Percentiles rank a stretch among this genome's conserved stretches.
These are phyloP conservation scores for Apophysomyces sp. DNA, from an alignment of 371 early-diverging fungal species.

Conservation along the genomic window DNA sequence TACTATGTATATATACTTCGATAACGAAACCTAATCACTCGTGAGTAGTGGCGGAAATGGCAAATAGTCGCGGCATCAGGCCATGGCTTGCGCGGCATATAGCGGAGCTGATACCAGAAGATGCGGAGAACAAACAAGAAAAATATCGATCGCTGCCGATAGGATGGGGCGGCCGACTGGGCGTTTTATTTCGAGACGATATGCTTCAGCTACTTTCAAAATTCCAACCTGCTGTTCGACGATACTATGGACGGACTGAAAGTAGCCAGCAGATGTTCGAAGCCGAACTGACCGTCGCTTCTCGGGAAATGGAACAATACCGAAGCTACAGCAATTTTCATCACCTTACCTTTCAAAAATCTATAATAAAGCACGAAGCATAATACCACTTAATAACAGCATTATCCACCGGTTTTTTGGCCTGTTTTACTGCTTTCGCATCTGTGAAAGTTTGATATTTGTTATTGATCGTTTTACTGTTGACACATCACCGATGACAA, in stretches of 20 bases:
- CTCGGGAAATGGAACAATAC: constrained; percentile 24
- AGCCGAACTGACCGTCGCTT: background rate
- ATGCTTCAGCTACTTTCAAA: constrained; percentile 13
- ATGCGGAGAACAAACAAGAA: constrained; percentile 14
- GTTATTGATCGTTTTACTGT: no score
- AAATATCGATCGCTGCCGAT: constrained; percentile 30
- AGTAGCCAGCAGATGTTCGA: constrained; percentile 6
- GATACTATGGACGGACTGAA: constrained; percentile 8
- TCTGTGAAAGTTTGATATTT: no score
- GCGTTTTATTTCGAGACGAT: constrained; percentile 26
- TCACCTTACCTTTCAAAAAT: constrained; percentile 11
- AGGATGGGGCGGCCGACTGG: constrained; percentile 36
- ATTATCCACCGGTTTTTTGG: no score
- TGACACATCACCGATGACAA: no score
- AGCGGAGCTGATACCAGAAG: constrained; percentile 14
- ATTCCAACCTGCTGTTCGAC: constrained; percentile 11
- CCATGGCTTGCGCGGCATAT: constrained; percentile 25
- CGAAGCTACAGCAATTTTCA: constrained; percentile 32
- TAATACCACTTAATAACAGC: background rate
- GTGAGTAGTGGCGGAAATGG: constrained; percentile 25
- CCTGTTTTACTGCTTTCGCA: no score
- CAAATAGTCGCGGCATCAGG: constrained; percentile 19
- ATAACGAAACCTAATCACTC: no score
- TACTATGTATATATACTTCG: background rate
- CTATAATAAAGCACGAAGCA: background rate